A percentile compares a stretch with the other conserved stretches of the same genome.
These are phyloP conservation scores for Irpex sp. DNA, from an alignment of 1,284 basidiomycete species.

Conservation along the genomic window DNA sequence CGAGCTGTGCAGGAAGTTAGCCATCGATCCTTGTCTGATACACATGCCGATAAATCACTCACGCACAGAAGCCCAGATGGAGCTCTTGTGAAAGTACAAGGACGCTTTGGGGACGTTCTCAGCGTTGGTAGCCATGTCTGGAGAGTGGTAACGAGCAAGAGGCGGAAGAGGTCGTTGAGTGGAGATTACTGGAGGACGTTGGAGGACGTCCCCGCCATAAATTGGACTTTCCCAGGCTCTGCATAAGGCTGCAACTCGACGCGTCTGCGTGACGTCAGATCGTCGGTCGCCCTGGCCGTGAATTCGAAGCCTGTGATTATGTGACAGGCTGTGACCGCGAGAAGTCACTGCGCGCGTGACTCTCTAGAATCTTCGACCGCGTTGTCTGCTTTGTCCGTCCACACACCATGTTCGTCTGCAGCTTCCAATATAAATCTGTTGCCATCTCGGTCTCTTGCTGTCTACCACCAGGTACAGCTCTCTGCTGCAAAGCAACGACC, in stretches of 20 bases:
- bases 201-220: not conserved
- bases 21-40: not conserved
- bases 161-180: conserved; percentile 2
- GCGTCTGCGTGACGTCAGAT: not conserved
- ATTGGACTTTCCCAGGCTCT: conserved; percentile 2
- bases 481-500: not conserved
- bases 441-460: not conserved
- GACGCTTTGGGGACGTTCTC: conserved; percentile 28
- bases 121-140: conserved; percentile 13
- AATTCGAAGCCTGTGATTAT: not conserved
- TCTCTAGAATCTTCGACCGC: conserved; percentile 19
- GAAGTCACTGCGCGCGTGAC: conserved; percentile 10
- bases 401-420: not conserved
- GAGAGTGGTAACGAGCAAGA: not conserved
- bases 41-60: conserved; percentile 18
- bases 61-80: conserved; percentile 62
- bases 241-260: not conserved
- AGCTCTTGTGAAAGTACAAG: conserved; percentile 41
- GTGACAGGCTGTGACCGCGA: not conserved
- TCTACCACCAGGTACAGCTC: not conserved
- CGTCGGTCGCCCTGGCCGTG: not conserved
- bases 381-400: not conserved
- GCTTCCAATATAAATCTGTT: not conserved
- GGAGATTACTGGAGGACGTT: not conserved
- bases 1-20: conserved; percentile 29